phyloP scores from a whole-genome alignment of 2,329 filamentous ascomycete genomes.

The Xylaria multiplex region DNA sequence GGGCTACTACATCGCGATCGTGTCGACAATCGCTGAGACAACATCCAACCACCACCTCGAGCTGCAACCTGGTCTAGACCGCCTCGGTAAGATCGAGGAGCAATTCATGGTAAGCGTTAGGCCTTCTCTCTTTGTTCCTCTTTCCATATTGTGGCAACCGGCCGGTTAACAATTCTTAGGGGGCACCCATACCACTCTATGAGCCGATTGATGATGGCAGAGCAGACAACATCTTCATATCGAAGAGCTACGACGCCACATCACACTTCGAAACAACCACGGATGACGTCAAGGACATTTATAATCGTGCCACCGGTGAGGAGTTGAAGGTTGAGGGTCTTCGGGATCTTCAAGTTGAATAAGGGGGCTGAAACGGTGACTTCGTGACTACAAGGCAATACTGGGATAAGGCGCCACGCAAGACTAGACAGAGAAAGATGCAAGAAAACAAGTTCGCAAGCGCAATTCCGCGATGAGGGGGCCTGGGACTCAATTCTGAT shows the following conservation, averaged over 20 bases:
- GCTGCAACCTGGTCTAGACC: slow-evolving; percentile 89
- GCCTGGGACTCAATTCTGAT: slow-evolving; percentile 5
- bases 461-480: slow-evolving; percentile 10
- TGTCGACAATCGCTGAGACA: slow-evolving; percentile 95
- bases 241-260: slow-evolving; percentile 97
- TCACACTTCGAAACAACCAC: slow-evolving; percentile 94
- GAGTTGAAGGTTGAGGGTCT: slow-evolving; percentile 89
- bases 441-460: slow-evolving; percentile 9
- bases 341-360: slow-evolving; percentile 80
- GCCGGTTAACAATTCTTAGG: slow-evolving; percentile 52
- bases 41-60: slow-evolving; percentile 94
- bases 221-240: slow-evolving; percentile 94
- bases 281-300: slow-evolving; percentile 96
- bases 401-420: slow-evolving; percentile 13
- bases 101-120: slow-evolving; percentile 80
- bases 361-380: slow-evolving; percentile 51
- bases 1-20: slow-evolving; percentile 98
- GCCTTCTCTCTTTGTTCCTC: not conserved
- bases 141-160: not conserved
- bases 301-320: slow-evolving; percentile 82
- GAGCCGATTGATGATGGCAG: slow-evolving; percentile 85
- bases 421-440: slow-evolving; percentile 26
- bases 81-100: slow-evolving; percentile 93
- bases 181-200: slow-evolving; percentile 90
- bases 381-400: not conserved